Percentiles rank a stretch among this genome's conserved stretches.
Evolutionary conservation across 2,329 filamentous ascomycete genomes (phyloP).

Genomic region (Neocucurbitaria cava): DNA sequence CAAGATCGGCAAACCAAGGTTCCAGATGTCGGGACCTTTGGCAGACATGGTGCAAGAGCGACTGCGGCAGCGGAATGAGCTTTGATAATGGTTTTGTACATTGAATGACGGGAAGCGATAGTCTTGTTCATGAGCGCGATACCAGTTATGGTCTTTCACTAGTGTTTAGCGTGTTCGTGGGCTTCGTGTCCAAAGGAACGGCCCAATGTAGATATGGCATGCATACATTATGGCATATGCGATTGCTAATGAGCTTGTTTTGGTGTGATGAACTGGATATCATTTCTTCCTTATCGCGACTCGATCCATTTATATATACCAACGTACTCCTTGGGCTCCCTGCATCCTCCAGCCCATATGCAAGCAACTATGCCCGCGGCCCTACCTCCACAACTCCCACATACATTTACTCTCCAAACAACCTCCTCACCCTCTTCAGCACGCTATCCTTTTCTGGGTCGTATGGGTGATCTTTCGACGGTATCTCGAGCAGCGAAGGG

Average conservation of each 20-base stretch:
- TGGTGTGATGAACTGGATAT: constrained; percentile 12
- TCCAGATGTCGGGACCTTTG: constrained; percentile 44
- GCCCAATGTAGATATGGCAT: constrained; percentile 31
- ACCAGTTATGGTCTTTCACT: constrained; percentile 19
- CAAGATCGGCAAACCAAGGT: constrained; percentile 41
- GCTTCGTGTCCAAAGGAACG: constrained; percentile 1
- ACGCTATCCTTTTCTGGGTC: constrained; percentile 99
- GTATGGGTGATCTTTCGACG: constrained; percentile 98
- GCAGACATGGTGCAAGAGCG: constrained; percentile 44
- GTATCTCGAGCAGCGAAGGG: constrained; percentile 94
- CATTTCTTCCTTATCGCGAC: constrained; percentile 1
- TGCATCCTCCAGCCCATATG: not conserved
- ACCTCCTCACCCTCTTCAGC: constrained; percentile 79
- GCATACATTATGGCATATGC: constrained; percentile 5
- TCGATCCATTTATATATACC: not conserved
- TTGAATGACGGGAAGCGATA: not conserved
- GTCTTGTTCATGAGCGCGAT: constrained; percentile 21
- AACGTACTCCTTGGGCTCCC: not conserved
- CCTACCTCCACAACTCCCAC: not conserved
- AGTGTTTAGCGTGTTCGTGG: constrained; percentile 2
- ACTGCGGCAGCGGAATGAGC: constrained; percentile 36
- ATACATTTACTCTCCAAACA: constrained; percentile 71
- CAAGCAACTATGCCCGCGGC: too few relatives aligned
- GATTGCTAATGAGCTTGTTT: not conserved
- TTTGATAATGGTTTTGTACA: constrained; percentile 26